Base-by-base conservation (phyloP, 805 yeast genomes). In the Metschnikowia hibisci region DNA sequence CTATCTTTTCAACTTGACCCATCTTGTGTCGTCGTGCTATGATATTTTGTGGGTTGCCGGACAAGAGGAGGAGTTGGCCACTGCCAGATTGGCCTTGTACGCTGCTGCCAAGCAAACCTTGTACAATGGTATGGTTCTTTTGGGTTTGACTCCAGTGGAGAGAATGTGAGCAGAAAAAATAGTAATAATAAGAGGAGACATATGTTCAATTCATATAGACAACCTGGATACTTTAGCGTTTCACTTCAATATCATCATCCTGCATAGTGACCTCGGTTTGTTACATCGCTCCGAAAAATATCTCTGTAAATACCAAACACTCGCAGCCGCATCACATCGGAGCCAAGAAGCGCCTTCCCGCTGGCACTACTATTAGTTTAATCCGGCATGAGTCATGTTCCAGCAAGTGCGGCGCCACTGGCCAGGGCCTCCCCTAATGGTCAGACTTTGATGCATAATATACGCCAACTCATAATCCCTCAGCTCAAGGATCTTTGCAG, bases 111-210 rank as follows among this genome's bases (percentile, higher is more conserved):
- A 90, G 69, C 95, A 85, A 69, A 95, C 88, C 10, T 74, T 93
- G 55, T 74, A 74, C 69, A 90, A 89, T 60, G 99, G 97, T 73
- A 82, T 93, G 89, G 72, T 73, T 35, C 71, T 93, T 60, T 73
- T 93, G 59, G 96, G 97, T 44, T 76, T 93, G 62, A 89, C 97
- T 34, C 98, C 99, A n/a, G 98, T 93, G 49, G 96, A 91, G 58
- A 84, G 98, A 79, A 91, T 91, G 98, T 91, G 74, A 69, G 29
- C 15, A 25, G 9, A 4, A 3, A n/a, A 20, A 13, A 12, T n/a
- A 29, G 14, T 11, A 10, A 8, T 20, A 37, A 37, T 29, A 13
- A 3, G 15, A 33, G 9, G 15, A 33, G 9, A 33, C n/a, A 6
- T 15, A 6, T 22, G 14, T 12, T n/a, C 6, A 6, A 12, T n/a